Conservation (phyloP, 2,329 filamentous ascomycete species). For the Nannizzia gypsea region DNA sequence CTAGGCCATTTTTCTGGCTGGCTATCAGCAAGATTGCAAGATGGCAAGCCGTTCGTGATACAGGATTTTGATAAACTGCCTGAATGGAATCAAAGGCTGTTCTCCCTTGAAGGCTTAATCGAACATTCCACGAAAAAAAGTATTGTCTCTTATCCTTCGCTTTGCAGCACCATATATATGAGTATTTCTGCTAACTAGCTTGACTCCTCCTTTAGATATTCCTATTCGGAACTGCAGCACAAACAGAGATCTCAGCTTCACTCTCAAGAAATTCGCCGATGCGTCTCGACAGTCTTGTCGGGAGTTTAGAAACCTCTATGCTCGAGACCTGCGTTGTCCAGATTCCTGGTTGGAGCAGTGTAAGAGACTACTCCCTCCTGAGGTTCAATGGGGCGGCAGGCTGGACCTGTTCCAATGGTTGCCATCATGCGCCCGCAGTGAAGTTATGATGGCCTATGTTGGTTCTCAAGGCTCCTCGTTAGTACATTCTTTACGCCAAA, state of each 20-base stretch:
- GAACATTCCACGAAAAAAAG: constrained; percentile 25
- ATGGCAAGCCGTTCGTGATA: constrained; percentile 26
- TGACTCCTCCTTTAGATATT: constrained; percentile 17
- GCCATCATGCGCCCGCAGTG: constrained; percentile 24
- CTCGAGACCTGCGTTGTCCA: constrained; percentile 26
- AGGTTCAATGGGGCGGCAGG: constrained; percentile 24
- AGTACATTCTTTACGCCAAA: constrained; percentile 4
- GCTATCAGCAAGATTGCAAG: constrained; percentile 21
- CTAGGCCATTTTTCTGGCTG: constrained; percentile 16
- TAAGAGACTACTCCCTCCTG: constrained; percentile 21
- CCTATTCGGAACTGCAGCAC: constrained; percentile 26
- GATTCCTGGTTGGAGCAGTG: constrained; percentile 23
- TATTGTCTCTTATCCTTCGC: constrained; percentile 10
- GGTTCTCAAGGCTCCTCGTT: constrained; percentile 25
- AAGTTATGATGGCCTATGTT: constrained; percentile 30
- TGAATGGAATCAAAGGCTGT: constrained; percentile 18
- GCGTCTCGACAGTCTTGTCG: constrained; percentile 16
- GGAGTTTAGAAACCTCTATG: constrained; percentile 24
- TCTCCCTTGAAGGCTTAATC: constrained; percentile 24
- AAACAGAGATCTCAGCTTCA: constrained; percentile 24
- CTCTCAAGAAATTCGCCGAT: constrained; percentile 24
- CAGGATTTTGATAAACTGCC: constrained; percentile 24
- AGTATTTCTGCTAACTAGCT: neutral
- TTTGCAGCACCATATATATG: neutral
- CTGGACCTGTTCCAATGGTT: constrained; percentile 27